A percentile compares a stretch with the other conserved stretches of the same genome.
phyloP scores from a whole-genome alignment of 345 rosid genomes.

The Carallia brachiata region DNA sequence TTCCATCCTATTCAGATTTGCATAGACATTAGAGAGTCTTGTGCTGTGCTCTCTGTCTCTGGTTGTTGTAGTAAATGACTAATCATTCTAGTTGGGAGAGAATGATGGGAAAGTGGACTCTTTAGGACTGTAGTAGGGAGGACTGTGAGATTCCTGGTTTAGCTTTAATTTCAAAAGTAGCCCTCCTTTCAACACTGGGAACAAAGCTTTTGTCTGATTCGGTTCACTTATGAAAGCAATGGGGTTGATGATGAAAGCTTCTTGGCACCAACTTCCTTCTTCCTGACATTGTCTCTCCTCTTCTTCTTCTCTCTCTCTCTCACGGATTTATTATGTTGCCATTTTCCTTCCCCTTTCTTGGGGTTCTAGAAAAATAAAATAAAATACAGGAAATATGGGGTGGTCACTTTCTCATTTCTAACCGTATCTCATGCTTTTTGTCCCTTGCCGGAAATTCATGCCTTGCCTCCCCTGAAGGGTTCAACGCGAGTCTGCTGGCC shows the following conservation, averaged over 20 bases:
- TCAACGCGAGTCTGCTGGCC: slow-evolving; percentile 27
- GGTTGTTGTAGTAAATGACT: slow-evolving; percentile 30
- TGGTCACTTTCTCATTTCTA: background rate
- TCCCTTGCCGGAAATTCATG: slow-evolving; percentile 40
- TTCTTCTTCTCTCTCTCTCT: background rate
- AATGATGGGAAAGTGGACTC: slow-evolving; percentile 31
- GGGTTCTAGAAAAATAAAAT: no score
- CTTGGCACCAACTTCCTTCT: slow-evolving; percentile 1
- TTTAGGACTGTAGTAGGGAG: background rate
- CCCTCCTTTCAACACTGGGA: background rate
- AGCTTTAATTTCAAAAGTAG: slow-evolving; percentile 20
- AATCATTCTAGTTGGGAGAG: slow-evolving; percentile 31
- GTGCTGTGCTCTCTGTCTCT: background rate
- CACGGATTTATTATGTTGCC: slow-evolving; percentile 2
- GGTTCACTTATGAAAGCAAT: slow-evolving; percentile 35
- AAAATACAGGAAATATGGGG: background rate
- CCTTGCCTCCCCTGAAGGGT: slow-evolving; percentile 52
- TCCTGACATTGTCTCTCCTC: slow-evolving; percentile 25
- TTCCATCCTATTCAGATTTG: slow-evolving; percentile 11
- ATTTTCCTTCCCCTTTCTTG: no score
- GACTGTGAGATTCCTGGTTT: slow-evolving; percentile 26
- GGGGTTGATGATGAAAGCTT: slow-evolving; percentile 35
- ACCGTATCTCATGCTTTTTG: slow-evolving; percentile 4
- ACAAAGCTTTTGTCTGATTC: slow-evolving; percentile 41
- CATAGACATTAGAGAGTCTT: background rate